phyloP scores from a whole-genome alignment of 306 rosid species.

The Glycyrrhiza uralensis region DNA sequence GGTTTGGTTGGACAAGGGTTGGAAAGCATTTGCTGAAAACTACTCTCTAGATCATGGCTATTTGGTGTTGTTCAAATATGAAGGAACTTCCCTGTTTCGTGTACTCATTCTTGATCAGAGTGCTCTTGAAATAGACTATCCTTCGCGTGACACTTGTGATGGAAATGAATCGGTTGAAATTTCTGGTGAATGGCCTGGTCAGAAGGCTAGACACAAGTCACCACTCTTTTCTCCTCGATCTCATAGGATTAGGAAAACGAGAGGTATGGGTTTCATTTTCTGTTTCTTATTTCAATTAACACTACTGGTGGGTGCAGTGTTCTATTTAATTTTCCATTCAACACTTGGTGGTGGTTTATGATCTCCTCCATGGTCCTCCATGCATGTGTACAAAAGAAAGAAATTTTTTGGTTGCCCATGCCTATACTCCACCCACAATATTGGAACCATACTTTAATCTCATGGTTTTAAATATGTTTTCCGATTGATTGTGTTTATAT shows the following conservation, averaged over 20 bases:
- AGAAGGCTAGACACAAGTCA: constrained; percentile 24
- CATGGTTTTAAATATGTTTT: background rate
- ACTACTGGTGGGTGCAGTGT: background rate
- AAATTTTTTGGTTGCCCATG: too few species aligned
- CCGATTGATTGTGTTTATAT: too few species aligned
- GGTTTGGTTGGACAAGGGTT: constrained; percentile 14
- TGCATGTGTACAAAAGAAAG: too few species aligned
- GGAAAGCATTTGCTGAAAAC: background rate
- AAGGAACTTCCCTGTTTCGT: background rate
- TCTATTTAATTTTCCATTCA: background rate
- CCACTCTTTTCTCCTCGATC: too few species aligned
- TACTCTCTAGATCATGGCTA: background rate
- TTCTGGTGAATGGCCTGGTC: background rate
- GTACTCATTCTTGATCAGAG: background rate
- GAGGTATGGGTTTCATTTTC: too few species aligned
- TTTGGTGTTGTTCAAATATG: background rate
- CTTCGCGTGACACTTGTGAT: too few species aligned
- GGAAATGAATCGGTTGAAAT: background rate
- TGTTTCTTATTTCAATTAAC: background rate
- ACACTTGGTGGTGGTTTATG: too few species aligned
- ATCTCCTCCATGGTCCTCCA: too few species aligned
- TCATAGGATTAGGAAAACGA: too few species aligned
- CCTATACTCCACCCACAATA: too few species aligned
- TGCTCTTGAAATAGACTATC: background rate
- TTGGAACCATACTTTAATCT: too few species aligned